A percentile compares a stretch with the other conserved stretches of the same genome.
These are phyloP conservation scores for Leccinum sublutescens DNA, from an alignment of 768 basidiomycete genomes.

Conservation along the genomic window DNA sequence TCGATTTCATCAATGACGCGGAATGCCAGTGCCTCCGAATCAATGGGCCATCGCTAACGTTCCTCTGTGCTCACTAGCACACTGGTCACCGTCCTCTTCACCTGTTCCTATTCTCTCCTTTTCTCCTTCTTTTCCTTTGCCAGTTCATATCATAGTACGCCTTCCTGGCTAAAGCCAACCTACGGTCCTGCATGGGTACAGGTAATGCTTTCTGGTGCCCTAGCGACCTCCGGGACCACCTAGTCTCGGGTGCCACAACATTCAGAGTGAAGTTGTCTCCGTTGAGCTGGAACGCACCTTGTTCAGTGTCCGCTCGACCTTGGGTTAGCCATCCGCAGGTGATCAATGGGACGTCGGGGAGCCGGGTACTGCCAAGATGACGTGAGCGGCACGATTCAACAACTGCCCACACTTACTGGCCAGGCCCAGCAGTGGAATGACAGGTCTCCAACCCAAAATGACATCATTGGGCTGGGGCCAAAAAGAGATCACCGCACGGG, in stretches of 20 bases:
- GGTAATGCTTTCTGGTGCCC: slow-evolving; percentile 13
- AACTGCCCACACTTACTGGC: slow-evolving; percentile 25
- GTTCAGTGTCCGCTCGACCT: slow-evolving; percentile 13
- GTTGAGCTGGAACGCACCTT: slow-evolving; percentile 42
- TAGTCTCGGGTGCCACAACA: slow-evolving; percentile 24
- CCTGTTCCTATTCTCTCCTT: slow-evolving; percentile 4
- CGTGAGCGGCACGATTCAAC: slow-evolving; percentile 31
- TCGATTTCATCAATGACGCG: slow-evolving; percentile 20
- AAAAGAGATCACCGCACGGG: slow-evolving; percentile 22
- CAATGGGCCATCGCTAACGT: slow-evolving; percentile 20
- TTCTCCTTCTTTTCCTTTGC: background rate
- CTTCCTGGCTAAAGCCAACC: slow-evolving; percentile 19
- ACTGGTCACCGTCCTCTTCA: slow-evolving; percentile 20
- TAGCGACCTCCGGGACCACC: slow-evolving; percentile 6
- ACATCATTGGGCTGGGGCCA: slow-evolving; percentile 26
- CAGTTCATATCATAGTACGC: slow-evolving; percentile 11
- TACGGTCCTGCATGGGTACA: background rate
- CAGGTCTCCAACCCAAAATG: slow-evolving; percentile 43
- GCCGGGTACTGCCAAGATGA: background rate
- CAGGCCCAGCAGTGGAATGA: slow-evolving; percentile 39
- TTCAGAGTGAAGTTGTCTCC: slow-evolving; percentile 37
- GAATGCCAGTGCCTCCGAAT: slow-evolving; percentile 28
- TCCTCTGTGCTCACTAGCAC: slow-evolving; percentile 12
- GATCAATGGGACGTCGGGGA: background rate
- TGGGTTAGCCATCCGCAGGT: background rate